Conservation (phyloP, 345 rosid genomes). For the Acer negundo region DNA sequence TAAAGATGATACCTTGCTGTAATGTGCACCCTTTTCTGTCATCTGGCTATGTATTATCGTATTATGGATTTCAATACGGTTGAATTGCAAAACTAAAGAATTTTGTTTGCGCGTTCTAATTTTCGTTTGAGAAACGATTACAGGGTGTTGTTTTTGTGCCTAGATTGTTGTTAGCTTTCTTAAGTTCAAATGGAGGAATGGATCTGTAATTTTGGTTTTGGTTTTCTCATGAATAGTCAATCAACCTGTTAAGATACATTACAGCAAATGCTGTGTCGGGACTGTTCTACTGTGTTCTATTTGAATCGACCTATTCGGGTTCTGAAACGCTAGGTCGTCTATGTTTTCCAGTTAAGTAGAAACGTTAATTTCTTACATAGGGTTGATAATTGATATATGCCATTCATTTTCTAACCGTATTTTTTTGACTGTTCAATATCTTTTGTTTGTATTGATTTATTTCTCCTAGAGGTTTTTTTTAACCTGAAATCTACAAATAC, state of each 20-base stretch:
- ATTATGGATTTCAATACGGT: not conserved
- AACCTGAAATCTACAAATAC: too few relatives aligned
- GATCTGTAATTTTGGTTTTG: not conserved
- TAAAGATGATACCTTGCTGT: constrained; percentile 24
- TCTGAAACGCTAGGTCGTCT: too few relatives aligned
- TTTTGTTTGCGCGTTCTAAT: not conserved
- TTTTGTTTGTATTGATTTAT: too few relatives aligned
- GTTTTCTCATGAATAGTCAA: not conserved
- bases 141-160: not conserved
- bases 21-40: not conserved
- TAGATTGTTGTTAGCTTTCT: not conserved
- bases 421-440: too few relatives aligned
- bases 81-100: constrained; percentile 7
- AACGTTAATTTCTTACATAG: too few relatives aligned
- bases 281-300: not conserved
- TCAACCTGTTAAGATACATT: not conserved
- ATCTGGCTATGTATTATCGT: not conserved
- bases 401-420: too few relatives aligned
- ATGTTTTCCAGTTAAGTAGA: too few relatives aligned
- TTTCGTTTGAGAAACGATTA: not conserved
- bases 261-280: not conserved
- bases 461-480: too few relatives aligned
- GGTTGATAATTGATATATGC: too few relatives aligned
- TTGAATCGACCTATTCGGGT: not conserved
- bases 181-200: not conserved